Conservation (phyloP, 2,329 filamentous ascomycete genomes). For the Ophioceras dolichostomum region DNA sequence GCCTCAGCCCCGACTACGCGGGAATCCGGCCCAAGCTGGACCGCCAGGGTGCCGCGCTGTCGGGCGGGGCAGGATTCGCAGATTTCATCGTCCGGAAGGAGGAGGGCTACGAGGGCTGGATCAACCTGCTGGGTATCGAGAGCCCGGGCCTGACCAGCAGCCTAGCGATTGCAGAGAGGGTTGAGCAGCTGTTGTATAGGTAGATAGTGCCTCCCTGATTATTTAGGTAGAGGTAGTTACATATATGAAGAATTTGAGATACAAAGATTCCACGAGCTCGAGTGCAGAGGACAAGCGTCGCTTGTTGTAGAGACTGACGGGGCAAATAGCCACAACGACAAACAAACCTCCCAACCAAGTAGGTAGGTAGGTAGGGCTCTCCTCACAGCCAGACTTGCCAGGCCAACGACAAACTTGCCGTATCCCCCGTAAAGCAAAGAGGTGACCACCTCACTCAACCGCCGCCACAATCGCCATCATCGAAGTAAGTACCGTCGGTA, state of each 20-base stretch:
- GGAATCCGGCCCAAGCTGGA: slow-evolving; percentile 83
- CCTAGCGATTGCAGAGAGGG: slow-evolving; percentile 74
- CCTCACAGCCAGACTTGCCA: too few species aligned
- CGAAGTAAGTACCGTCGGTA: too few species aligned
- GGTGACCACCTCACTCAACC: too few species aligned
- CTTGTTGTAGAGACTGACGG: too few species aligned
- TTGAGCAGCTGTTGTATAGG: slow-evolving; percentile 39
- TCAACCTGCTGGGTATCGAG: slow-evolving; percentile 88
- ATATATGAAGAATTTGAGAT: too few species aligned
- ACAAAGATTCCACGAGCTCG: too few species aligned
- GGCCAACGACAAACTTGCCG: too few species aligned
- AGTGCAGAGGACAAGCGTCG: not conserved
- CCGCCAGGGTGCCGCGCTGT: slow-evolving; percentile 33
- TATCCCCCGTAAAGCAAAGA: too few species aligned
- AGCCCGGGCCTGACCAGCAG: slow-evolving; percentile 82
- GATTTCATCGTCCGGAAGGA: slow-evolving; percentile 78
- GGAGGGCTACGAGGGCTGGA: slow-evolving; percentile 67
- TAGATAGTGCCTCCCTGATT: too few species aligned
- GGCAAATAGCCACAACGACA: too few species aligned
- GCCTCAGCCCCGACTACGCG: slow-evolving; percentile 71
- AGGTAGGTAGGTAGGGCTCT: not conserved
- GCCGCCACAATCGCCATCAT: too few species aligned
- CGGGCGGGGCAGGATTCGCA: slow-evolving; percentile 55
- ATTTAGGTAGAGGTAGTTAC: not conserved
- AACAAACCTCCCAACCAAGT: not conserved